These are phyloP conservation scores for Fomitopsis schrenkii DNA, from an alignment of 1,284 basidiomycete genomes.

Conservation along the genomic window DNA sequence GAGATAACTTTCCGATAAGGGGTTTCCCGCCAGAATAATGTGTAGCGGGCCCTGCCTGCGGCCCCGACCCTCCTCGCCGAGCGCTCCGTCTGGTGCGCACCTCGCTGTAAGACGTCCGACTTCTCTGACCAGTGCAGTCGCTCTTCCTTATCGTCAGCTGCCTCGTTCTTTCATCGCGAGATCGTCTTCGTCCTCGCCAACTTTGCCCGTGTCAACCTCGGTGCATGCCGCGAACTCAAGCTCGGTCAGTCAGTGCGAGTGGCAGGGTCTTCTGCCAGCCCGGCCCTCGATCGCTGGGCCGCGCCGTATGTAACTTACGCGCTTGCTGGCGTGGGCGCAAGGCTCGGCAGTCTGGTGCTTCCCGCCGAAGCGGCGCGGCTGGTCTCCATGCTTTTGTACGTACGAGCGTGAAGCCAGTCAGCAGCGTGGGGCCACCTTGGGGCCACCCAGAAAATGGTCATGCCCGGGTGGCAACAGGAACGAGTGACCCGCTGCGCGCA, in stretches of 20 bases:
- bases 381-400: constrained; percentile 20
- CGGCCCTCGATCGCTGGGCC: constrained; percentile 22
- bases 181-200: constrained; percentile 39
- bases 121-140: constrained; percentile 66
- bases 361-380: constrained; percentile 20
- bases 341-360: constrained; percentile 34
- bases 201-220: constrained; percentile 39
- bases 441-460: not conserved
- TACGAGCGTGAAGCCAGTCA: not conserved
- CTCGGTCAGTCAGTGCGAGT: constrained; percentile 15
- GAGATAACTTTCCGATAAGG: not conserved
- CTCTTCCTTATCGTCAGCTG: constrained; percentile 49
- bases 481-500: not conserved
- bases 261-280: constrained; percentile 25
- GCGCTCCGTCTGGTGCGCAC: constrained; percentile 29
- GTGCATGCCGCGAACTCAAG: constrained; percentile 31
- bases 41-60: not conserved
- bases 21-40: not conserved
- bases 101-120: constrained; percentile 56
- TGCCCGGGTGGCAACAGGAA: not conserved
- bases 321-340: constrained; percentile 24
- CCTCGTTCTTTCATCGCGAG: constrained; percentile 44
- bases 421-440: not conserved
- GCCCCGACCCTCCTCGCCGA: not conserved
- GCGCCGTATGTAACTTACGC: constrained; percentile 3